These are phyloP conservation scores for Arxiozyma bovina DNA, from an alignment of 1,139 yeast species.

Conservation along the genomic window DNA sequence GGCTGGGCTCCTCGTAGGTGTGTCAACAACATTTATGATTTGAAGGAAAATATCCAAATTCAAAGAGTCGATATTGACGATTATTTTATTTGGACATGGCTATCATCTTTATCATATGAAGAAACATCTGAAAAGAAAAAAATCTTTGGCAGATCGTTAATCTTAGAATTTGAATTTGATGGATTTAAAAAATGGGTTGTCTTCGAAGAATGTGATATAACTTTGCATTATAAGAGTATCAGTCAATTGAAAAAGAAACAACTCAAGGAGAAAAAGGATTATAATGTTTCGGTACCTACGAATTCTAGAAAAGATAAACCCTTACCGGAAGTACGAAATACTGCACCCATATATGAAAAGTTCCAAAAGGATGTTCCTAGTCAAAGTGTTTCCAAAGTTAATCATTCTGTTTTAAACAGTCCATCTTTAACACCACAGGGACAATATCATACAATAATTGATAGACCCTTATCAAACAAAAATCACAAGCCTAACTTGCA, in stretches of 20 bases:
- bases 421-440: constrained; percentile 5
- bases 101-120: constrained; percentile 67
- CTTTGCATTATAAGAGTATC: constrained; percentile 32
- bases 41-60: constrained; percentile 36
- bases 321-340: constrained; percentile 10
- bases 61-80: constrained; percentile 69
- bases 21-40: constrained; percentile 8
- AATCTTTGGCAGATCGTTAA: constrained; percentile 71
- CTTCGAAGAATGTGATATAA: constrained; percentile 57
- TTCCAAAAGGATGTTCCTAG: constrained; percentile 17
- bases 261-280: constrained; percentile 4
- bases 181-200: constrained; percentile 82
- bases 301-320: constrained; percentile 1
- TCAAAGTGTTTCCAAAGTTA: constrained; percentile 4
- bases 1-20: constrained; percentile 31
- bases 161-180: constrained; percentile 58
- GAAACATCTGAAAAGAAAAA: constrained; percentile 57
- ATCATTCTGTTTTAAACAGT: constrained; percentile 2
- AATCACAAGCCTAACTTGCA: constrained; percentile 16
- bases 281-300: not conserved
- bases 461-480: constrained; percentile 15
- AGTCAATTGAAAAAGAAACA: constrained; percentile 14
- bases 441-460: constrained; percentile 23
- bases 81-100: constrained; percentile 88
- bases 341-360: constrained; percentile 17